A percentile compares a stretch with the other conserved stretches of the same genome.
Evolutionary conservation across 73 alveolate genomes (phyloP).

Genomic region (Tetrahymena elliotti): DNA sequence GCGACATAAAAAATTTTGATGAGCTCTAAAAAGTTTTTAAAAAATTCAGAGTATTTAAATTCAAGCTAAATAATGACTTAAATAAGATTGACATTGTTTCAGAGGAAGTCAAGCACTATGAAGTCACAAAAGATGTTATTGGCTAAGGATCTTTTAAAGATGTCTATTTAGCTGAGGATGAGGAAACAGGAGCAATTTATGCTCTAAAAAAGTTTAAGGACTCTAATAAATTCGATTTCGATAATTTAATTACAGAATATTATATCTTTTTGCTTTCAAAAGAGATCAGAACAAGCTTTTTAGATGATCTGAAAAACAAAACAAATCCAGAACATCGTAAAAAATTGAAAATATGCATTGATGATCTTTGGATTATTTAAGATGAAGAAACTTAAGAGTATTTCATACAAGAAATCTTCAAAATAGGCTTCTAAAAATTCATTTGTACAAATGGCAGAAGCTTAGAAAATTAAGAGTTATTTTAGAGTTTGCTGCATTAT

Average conservation of each 20-base stretch:
- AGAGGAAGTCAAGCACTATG: neutral
- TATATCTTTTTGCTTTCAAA: neutral
- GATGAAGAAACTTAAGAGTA: neutral
- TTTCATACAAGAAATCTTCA: neutral
- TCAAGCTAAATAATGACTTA: neutral
- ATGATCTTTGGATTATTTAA: neutral
- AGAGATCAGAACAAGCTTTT: neutral
- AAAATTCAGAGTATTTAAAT: neutral
- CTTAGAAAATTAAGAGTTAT: too few relatives aligned
- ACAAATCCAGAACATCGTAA: neutral
- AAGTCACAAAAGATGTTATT: neutral
- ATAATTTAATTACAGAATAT: neutral
- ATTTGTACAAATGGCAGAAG: neutral
- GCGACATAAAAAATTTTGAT: neutral
- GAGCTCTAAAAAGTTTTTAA: neutral
- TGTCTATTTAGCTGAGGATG: neutral
- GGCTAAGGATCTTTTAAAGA: neutral
- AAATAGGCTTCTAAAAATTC: neutral
- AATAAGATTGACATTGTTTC: neutral
- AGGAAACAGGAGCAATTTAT: neutral
- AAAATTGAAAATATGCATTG: neutral
- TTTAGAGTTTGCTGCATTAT: too few relatives aligned
- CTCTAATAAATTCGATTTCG: neutral
- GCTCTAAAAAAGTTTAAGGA: neutral
- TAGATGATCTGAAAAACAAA: neutral